Base-by-base conservation (phyloP, 2,329 filamentous ascomycete genomes). In the Endocalyx cinctus region DNA sequence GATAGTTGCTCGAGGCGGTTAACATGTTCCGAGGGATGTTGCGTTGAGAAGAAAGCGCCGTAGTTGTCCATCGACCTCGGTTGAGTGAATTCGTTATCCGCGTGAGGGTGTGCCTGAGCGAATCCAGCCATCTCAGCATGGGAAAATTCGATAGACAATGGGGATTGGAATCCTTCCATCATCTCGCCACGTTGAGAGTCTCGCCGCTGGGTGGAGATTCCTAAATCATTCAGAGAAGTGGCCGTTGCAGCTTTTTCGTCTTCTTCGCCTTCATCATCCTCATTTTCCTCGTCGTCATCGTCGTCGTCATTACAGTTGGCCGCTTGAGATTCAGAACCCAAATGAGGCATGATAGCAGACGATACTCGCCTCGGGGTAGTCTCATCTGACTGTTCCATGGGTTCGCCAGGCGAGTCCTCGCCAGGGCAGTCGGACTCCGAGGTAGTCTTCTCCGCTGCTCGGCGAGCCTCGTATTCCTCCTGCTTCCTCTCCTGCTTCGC, bases 401-500 rank as follows among this genome's bases (percentile, higher is more conserved):
- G 28, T 15, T 36, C 42, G 29, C 43, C 37, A 17, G 38, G 33
- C 6, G 39, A 31, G 18, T 45, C 41, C 17, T 48, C 49, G 27
- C 46, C 45, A 11, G 55, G 49, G 5, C 57, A 54, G 11, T 51
- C 52, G 17, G 58, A 48, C 25, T 63, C 64, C 8, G 60, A 58
- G 17, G 46, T 42, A 5, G 55, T 50, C 33, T 58, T 57, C 38
- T 66, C 63, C 27, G 56, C 57, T 11, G 56, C 56, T 34, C 64
- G 62, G 15, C 59, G 60, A 15, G 66, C 66, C 43, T 73, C 67
- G 40, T 69, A 66, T 34, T 68, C 68, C 36, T 67, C 63, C 27
- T 69, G 62, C 42, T 77, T 78, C 49, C 68, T 72, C 53, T 79
- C 74, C 51, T 80, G 77, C 69, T 79, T 79, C 42, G 75, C 74